phyloP scores from a whole-genome alignment of 2,329 filamentous ascomycete genomes.

The Bimuria novae-zelandiae region DNA sequence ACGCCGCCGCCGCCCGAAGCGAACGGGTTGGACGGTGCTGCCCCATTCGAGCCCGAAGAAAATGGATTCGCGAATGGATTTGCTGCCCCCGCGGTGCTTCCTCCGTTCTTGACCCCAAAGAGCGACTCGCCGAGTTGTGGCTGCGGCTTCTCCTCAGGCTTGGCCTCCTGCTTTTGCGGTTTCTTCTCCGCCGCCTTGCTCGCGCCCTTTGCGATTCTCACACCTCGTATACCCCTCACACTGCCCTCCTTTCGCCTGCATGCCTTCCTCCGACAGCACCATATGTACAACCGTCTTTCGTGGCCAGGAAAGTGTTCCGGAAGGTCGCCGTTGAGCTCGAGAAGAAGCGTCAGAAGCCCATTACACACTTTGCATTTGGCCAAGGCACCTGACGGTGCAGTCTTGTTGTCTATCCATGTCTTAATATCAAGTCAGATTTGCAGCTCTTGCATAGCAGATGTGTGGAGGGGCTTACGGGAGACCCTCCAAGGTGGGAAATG shows the following conservation, averaged over 20 bases:
- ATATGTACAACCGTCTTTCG: conserved; percentile 85
- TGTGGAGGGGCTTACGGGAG: conserved; percentile 66
- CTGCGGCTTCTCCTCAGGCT: conserved; percentile 41
- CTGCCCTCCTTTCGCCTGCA: conserved; percentile 85
- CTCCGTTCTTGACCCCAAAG: conserved; percentile 65
- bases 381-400: conserved; percentile 73
- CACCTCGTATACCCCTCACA: conserved; percentile 73
- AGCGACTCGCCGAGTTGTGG: conserved; percentile 67
- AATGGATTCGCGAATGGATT: conserved; percentile 62
- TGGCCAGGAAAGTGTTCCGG: conserved; percentile 85
- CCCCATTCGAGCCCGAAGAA: conserved; percentile 49
- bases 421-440: too few relatives aligned
- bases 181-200: conserved; percentile 24
- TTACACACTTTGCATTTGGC: conserved; percentile 89
- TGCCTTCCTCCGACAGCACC: conserved; percentile 75
- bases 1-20: conserved; percentile 39
- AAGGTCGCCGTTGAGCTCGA: conserved; percentile 90
- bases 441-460: too few relatives aligned
- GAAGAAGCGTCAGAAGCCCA: conserved; percentile 77
- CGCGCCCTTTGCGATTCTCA: conserved; percentile 57
- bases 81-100: conserved; percentile 21
- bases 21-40: conserved; percentile 60
- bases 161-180: conserved; percentile 21
- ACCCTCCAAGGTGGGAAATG: conserved; percentile 86
- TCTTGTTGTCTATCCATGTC: conserved; percentile 81